phyloP scores from a whole-genome alignment of 768 basidiomycete species.

The Mycena albidolilacea region DNA sequence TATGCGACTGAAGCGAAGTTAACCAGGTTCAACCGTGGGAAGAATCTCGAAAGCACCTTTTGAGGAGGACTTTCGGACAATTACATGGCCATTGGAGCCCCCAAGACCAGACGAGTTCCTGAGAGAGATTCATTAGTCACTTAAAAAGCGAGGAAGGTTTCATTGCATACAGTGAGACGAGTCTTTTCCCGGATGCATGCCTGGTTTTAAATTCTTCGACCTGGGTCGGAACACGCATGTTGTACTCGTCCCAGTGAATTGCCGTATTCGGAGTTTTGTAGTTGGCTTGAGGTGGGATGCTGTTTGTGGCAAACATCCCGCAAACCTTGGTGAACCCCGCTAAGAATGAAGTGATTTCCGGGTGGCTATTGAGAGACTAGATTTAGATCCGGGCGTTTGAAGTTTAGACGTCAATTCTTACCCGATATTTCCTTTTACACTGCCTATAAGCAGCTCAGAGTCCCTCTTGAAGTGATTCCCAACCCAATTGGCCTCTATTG shows the following conservation, averaged over 20 bases:
- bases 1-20: neutral
- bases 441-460: slow-evolving; percentile 54
- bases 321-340: slow-evolving; percentile 53
- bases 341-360: slow-evolving; percentile 54
- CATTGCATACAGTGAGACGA: slow-evolving; percentile 1
- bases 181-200: slow-evolving; percentile 4
- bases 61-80: slow-evolving; percentile 53
- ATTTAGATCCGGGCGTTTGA: no score
- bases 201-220: slow-evolving; percentile 7
- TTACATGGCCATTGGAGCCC: slow-evolving; percentile 58
- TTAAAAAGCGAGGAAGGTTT: neutral
- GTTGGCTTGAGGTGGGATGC: slow-evolving; percentile 42
- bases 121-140: slow-evolving; percentile 28
- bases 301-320: slow-evolving; percentile 45
- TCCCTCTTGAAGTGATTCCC: slow-evolving; percentile 55
- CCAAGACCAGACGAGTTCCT: slow-evolving; percentile 54
- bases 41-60: neutral
- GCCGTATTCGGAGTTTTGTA: slow-evolving; percentile 49
- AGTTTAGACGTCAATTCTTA: slow-evolving; percentile 25
- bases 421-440: slow-evolving; percentile 65
- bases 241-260: slow-evolving; percentile 51
- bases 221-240: neutral
- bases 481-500: slow-evolving; percentile 66
- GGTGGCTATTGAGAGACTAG: slow-evolving; percentile 40
- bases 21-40: neutral